phyloP scores from a whole-genome alignment of 331 rosid species.

The Cydonia oblonga region DNA sequence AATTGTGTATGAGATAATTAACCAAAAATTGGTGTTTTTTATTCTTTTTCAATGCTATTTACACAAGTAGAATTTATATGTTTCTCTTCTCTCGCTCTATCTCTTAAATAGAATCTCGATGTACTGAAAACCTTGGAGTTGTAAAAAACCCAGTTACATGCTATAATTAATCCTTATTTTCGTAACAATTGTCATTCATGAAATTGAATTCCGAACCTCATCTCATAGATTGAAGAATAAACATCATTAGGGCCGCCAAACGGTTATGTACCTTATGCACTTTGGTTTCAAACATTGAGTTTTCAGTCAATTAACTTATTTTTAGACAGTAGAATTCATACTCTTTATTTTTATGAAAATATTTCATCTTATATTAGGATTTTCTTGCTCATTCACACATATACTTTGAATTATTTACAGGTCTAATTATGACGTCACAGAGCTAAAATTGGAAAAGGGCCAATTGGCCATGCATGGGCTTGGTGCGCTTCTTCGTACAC shows the following conservation, averaged over 20 bases:
- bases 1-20: not conserved
- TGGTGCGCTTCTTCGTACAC: constrained; percentile 16
- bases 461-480: constrained; percentile 40
- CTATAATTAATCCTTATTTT: no score
- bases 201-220: no score
- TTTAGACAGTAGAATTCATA: no score
- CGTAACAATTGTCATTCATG: no score
- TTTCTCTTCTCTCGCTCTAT: not conserved
- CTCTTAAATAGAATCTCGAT: not conserved
- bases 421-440: constrained; percentile 31
- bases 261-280: no score
- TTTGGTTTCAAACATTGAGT: no score
- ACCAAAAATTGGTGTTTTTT: not conserved
- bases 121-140: not conserved
- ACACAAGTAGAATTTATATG: not conserved
- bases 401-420: constrained; percentile 7
- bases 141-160: no score
- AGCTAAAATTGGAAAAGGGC: constrained; percentile 47
- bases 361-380: not conserved
- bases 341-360: no score
- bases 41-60: not conserved
- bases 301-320: no score
- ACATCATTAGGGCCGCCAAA: no score
- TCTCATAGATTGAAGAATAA: no score
- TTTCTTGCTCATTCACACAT: not conserved